Base-by-base conservation (phyloP, 1,284 basidiomycete species). In the Ceratorhiza oryzae-sativae region DNA sequence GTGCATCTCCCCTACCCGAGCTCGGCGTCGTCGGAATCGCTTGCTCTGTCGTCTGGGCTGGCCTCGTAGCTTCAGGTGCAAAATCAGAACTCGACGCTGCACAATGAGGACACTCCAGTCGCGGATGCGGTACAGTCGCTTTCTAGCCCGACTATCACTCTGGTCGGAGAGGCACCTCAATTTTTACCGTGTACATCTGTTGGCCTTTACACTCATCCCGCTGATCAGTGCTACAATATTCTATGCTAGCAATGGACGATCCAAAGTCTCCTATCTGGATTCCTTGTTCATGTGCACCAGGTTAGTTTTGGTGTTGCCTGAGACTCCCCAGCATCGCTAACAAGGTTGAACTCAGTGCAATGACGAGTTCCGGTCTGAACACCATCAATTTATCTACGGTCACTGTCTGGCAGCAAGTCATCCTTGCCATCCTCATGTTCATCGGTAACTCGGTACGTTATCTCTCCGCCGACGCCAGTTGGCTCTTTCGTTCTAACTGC, bases 181-280 rank as follows among this genome's bases (percentile, higher is more conserved):
- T 27, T 68, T 68, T 68, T 68, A 68, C 41, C 65, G 65, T 3
- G 65, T 68, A 23, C 65, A 68, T 39, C 41, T 68, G 13, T 10
- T 68, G 53, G 51, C 65, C 6, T 68, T 56, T 23, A 68, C 65
- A 23, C 15, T 56, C 41, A 68, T 68, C 53, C 65, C 65, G 20
- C 39, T 58, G 27, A 56, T 68, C n/a, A 56, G 51, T 58, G 51
- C 65, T 36, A 41, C 48, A 4, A 71, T 73, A 15, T 63, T 71
- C 56, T 73, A 72, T 56, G 73, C 61, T 12, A 58, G 59, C 42
- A 73, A 71, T 58, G 71, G 71, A 27, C 25, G 65, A 1, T 56
- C 65, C 15, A 68, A 68, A 18, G 32, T 68, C 2, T 68, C 65
- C 2, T 68, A 68, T 34, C 27, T 68, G 36, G 65, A 68, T 41